These are phyloP conservation scores for Pholiota molesta DNA, from an alignment of 768 basidiomycete genomes.

Conservation along the genomic window DNA sequence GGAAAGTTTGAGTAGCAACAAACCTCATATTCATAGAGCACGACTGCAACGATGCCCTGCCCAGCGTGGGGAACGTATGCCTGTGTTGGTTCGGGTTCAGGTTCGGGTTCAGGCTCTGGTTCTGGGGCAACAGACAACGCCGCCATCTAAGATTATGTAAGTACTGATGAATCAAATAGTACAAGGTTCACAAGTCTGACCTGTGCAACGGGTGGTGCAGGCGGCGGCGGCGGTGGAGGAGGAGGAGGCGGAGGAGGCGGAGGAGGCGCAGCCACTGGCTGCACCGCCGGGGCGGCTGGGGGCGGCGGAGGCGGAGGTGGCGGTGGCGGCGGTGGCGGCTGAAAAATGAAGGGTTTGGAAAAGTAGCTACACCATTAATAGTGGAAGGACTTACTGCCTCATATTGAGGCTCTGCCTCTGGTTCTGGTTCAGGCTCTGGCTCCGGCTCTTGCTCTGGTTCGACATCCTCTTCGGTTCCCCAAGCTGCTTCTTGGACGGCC, in stretches of 20 bases:
- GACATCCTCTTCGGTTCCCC: constrained; percentile 30
- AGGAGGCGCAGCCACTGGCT: constrained; percentile 33
- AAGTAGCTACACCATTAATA: constrained; percentile 2
- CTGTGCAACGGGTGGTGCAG: constrained; percentile 44
- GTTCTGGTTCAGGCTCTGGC: constrained; percentile 26
- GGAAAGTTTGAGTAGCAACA: constrained; percentile 11
- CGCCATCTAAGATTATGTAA: constrained; percentile 29
- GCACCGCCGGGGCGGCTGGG: constrained; percentile 26
- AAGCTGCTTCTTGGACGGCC: constrained; percentile 33
- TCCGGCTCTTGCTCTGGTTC: constrained; percentile 28
- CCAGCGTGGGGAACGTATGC: constrained; percentile 35
- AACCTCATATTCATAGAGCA: constrained; percentile 81
- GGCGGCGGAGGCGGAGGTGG: constrained; percentile 45
- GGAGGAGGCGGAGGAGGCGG: constrained; percentile 45
- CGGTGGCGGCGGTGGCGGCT: constrained; percentile 37
- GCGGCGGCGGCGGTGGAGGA: constrained; percentile 54
- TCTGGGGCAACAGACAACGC: constrained; percentile 25
- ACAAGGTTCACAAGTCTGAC: constrained; percentile 21
- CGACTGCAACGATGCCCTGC: constrained; percentile 70
- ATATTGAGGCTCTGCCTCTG: constrained; percentile 22
- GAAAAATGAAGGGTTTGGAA: constrained; percentile 23
- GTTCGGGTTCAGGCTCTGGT: constrained; percentile 34
- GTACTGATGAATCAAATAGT: not conserved
- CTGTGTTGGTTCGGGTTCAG: constrained; percentile 43
- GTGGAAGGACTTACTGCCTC: constrained; percentile 22